phyloP scores from a whole-genome alignment of 495 filamentous ascomycete genomes.

The Acidomyces sp. region DNA sequence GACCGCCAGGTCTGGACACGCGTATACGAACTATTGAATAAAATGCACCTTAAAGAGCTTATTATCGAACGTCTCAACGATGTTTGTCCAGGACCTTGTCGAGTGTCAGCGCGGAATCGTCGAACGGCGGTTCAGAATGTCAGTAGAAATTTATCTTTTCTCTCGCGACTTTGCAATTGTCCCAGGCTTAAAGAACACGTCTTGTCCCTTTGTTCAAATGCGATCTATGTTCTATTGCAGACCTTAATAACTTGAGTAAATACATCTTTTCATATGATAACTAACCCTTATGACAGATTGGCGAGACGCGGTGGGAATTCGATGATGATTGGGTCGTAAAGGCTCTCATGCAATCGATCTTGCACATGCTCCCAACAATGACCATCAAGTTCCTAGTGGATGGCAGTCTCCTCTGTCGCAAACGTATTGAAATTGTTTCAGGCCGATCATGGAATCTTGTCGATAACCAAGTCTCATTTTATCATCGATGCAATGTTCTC shows the following conservation, averaged over 20 bases:
- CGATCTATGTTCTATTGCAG: background rate
- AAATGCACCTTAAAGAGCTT: slow-evolving; percentile 3
- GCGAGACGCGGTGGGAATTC: background rate
- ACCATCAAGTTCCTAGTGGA: too few species aligned
- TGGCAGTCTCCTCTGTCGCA: too few species aligned
- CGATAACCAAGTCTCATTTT: too few species aligned
- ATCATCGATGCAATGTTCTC: too few species aligned
- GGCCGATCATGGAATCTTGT: too few species aligned
- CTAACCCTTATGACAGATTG: background rate
- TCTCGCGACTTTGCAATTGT: background rate
- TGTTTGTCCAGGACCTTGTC: background rate
- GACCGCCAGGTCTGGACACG: background rate
- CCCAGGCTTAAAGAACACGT: background rate
- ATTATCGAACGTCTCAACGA: background rate
- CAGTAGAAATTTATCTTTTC: background rate
- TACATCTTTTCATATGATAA: too few species aligned
- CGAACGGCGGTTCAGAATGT: background rate
- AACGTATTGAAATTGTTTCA: too few species aligned
- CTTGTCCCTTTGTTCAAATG: background rate
- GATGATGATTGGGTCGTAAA: slow-evolving; percentile 2
- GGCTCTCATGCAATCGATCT: slow-evolving; percentile 1
- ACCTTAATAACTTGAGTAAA: background rate
- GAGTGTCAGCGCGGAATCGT: background rate
- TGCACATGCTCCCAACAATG: too few species aligned
- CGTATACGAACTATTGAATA: background rate